phyloP scores from a whole-genome alignment of 495 filamentous ascomycete genomes.

The Neurospora africana region DNA sequence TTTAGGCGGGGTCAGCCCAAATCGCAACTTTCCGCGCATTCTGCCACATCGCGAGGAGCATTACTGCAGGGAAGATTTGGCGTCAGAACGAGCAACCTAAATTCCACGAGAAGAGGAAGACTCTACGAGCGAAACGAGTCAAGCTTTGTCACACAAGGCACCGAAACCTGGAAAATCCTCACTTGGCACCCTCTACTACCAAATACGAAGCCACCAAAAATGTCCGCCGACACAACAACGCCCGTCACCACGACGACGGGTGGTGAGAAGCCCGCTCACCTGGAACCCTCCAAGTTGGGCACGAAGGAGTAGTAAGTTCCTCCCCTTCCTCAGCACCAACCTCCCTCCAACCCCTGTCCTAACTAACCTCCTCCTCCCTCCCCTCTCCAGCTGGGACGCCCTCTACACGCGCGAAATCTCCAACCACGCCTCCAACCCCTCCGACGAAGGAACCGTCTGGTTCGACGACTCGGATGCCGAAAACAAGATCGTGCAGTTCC shows the following conservation, averaged over 20 bases:
- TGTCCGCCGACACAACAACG: neutral
- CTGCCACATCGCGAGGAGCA: neutral
- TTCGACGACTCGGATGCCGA: slow-evolving; percentile 65
- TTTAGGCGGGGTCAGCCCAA: neutral
- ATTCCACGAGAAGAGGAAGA: neutral
- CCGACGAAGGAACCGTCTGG: slow-evolving; percentile 63
- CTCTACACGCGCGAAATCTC: slow-evolving; percentile 50
- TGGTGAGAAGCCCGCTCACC: slow-evolving; percentile 31
- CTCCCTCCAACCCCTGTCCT: neutral
- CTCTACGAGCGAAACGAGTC: neutral
- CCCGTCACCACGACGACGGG: neutral
- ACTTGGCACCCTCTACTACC: neutral
- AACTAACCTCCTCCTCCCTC: slow-evolving; percentile 1
- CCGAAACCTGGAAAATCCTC: neutral
- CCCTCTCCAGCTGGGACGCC: slow-evolving; percentile 50
- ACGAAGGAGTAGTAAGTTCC: slow-evolving; percentile 57
- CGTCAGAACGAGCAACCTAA: neutral
- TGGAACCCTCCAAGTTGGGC: slow-evolving; percentile 54
- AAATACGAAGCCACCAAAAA: neutral
- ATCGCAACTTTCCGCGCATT: neutral
- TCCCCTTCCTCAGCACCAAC: neutral
- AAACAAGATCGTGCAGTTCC: slow-evolving; percentile 46
- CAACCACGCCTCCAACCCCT: slow-evolving; percentile 50
- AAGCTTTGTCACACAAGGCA: neutral
- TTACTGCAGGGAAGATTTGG: neutral